Conservation (phyloP, 179 eudicot genomes). For the Beta macrorhiza region DNA sequence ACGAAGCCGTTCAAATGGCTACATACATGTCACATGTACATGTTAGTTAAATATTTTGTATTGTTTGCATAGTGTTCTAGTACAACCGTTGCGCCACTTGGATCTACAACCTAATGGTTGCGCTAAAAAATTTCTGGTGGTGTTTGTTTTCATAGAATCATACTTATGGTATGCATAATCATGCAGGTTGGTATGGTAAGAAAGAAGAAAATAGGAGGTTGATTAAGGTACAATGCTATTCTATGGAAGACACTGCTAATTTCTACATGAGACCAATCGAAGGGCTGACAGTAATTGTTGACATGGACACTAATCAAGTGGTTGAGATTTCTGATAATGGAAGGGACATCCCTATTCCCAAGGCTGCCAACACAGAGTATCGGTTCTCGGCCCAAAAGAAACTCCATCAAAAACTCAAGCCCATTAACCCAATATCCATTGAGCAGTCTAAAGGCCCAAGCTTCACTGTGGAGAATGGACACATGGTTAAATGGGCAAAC, state of each 20-base stretch:
- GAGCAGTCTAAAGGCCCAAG: conserved; percentile 93
- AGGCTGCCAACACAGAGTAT: conserved; percentile 77
- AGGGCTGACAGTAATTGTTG: conserved; percentile 81
- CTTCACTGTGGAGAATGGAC: conserved; percentile 56
- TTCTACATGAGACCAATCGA: conserved; percentile 97
- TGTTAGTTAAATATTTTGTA: too few species aligned
- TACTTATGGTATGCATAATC: background rate
- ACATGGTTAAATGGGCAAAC: conserved; percentile 80
- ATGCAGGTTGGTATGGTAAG: conserved; percentile 76
- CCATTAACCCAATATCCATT: conserved; percentile 71
- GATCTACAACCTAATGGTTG: too few species aligned
- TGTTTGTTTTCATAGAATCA: background rate
- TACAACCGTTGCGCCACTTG: too few species aligned
- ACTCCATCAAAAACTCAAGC: conserved; percentile 22
- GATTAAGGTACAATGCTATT: conserved; percentile 82
- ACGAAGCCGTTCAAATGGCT: too few species aligned
- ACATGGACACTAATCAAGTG: conserved; percentile 67
- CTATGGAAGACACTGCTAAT: conserved; percentile 68
- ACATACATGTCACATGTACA: too few species aligned
- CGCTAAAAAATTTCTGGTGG: too few species aligned
- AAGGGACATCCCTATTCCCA: conserved; percentile 67
- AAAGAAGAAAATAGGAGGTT: conserved; percentile 70
- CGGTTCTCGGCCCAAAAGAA: conserved; percentile 52
- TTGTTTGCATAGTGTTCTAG: too few species aligned
- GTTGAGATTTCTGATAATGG: conserved; percentile 63